Percentiles rank a stretch among this genome's conserved stretches.
phyloP scores from a whole-genome alignment of 257 asterid genomes.

The Scutellaria baicalensis region DNA sequence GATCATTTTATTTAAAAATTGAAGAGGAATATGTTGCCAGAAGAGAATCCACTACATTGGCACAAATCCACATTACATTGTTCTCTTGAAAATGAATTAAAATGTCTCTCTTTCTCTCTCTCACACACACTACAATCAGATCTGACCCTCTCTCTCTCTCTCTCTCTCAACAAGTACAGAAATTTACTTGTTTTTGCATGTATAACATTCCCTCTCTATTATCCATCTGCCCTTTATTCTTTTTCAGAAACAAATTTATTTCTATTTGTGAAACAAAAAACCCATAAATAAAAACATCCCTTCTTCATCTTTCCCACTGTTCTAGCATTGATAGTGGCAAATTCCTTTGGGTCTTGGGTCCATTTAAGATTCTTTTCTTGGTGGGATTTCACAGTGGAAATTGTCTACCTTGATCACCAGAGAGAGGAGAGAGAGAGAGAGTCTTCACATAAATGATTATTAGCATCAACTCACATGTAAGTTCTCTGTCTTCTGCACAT shows the following conservation, averaged over 20 bases:
- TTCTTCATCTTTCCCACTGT: slow-evolving; percentile 20
- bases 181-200: background rate
- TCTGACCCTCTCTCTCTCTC: too few relatives aligned
- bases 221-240: slow-evolving; percentile 14
- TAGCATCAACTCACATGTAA: slow-evolving; percentile 18
- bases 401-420: slow-evolving; percentile 19
- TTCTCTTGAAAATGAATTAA: background rate
- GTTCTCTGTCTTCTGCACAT: slow-evolving; percentile 9
- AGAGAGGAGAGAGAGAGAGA: background rate
- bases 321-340: background rate
- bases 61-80: slow-evolving; percentile 10
- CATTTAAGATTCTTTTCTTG: slow-evolving; percentile 15
- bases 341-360: background rate
- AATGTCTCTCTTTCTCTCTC: background rate
- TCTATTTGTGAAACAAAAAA: background rate
- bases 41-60: slow-evolving; percentile 30
- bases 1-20: too few relatives aligned
- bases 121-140: too few relatives aligned
- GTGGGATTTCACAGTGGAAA: slow-evolving; percentile 13
- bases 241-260: background rate
- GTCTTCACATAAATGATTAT: slow-evolving; percentile 8
- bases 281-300: slow-evolving; percentile 24
- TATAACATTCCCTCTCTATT: background rate
- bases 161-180: too few relatives aligned
- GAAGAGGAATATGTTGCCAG: slow-evolving; percentile 16